Evolutionary conservation across 2,329 filamentous ascomycete species (phyloP).

Genomic region (Elsinoe ampelina): DNA sequence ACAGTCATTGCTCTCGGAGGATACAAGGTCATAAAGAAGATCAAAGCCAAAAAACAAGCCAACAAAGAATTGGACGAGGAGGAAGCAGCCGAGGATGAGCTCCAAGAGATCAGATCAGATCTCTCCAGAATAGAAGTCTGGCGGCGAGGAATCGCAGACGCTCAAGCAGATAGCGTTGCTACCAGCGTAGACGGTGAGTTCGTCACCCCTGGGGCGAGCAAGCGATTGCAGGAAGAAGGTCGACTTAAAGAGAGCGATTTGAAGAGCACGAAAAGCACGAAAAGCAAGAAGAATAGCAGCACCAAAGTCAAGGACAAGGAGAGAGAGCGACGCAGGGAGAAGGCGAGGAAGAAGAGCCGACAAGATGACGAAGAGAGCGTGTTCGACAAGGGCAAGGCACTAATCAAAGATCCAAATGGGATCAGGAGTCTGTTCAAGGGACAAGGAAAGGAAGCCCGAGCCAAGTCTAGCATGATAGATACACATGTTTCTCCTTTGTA

Average conservation of each 20-base stretch:
- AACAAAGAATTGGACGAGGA: conserved; percentile 22
- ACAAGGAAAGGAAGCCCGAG: conserved; percentile 6
- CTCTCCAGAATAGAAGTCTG: conserved; percentile 53
- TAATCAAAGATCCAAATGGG: conserved; percentile 34
- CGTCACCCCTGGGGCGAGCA: conserved; percentile 49
- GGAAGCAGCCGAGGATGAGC: conserved; percentile 39
- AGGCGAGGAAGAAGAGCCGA: conserved; percentile 16
- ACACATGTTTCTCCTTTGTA: background rate
- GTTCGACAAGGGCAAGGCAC: conserved; percentile 16
- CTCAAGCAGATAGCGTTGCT: conserved; percentile 43
- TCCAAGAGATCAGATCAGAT: conserved; percentile 45
- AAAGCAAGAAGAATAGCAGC: conserved; percentile 18
- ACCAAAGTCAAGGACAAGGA: conserved; percentile 27
- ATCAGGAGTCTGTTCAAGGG: conserved; percentile 35
- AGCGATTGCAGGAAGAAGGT: conserved; percentile 36
- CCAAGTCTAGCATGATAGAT: conserved; percentile 5
- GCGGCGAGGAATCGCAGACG: conserved; percentile 54
- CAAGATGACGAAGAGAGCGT: conserved; percentile 12
- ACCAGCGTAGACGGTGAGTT: conserved; percentile 59
- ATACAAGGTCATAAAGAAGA: conserved; percentile 92
- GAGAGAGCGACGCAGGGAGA: conserved; percentile 14
- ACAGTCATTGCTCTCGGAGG: conserved; percentile 93
- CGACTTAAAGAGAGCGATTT: conserved; percentile 40
- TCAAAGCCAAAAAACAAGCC: conserved; percentile 42
- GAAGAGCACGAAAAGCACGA: conserved; percentile 27